A percentile compares a stretch with the other conserved stretches of the same genome.
phyloP scores from a whole-genome alignment of 1,284 basidiomycete genomes.

The Ceratobasidium sp. region DNA sequence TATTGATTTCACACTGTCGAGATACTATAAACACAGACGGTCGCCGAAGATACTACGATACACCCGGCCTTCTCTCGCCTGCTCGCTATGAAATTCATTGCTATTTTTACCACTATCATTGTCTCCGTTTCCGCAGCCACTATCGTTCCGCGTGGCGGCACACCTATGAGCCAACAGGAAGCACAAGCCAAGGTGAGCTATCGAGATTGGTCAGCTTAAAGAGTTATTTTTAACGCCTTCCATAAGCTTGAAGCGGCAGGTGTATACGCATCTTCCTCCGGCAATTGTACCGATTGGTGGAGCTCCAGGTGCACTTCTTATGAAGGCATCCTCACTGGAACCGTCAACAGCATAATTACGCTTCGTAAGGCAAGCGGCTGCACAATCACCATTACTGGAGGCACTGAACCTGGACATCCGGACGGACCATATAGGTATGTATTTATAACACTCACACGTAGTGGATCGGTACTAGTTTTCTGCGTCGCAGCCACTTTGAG shows the following conservation, averaged over 20 bases:
- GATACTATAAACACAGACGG: no score
- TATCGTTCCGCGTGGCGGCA: constrained; percentile 5
- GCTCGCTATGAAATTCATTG: constrained; percentile 18
- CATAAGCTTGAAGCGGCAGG: constrained; percentile 24
- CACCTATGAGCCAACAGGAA: constrained; percentile 13
- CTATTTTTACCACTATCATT: neutral
- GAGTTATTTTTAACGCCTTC: neutral
- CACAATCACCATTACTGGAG: constrained; percentile 42
- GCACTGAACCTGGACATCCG: constrained; percentile 39
- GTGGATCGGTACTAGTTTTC: neutral
- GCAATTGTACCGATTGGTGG: constrained; percentile 31
- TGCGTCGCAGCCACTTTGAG: constrained; percentile 26
- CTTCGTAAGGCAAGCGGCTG: constrained; percentile 41
- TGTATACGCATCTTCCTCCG: constrained; percentile 26
- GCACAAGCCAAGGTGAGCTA: constrained; percentile 16
- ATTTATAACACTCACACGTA: neutral
- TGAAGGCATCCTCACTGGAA: constrained; percentile 41
- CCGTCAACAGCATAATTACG: constrained; percentile 41
- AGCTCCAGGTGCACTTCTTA: constrained; percentile 42
- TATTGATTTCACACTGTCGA: no score
- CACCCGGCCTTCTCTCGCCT: no score
- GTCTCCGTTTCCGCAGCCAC: constrained; percentile 10
- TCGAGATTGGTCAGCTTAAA: neutral
- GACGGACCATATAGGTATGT: constrained; percentile 21
- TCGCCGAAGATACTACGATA: no score